Evolutionary conservation across 2,329 filamentous ascomycete genomes (phyloP).

Genomic region (Hypoxylon sp.): DNA sequence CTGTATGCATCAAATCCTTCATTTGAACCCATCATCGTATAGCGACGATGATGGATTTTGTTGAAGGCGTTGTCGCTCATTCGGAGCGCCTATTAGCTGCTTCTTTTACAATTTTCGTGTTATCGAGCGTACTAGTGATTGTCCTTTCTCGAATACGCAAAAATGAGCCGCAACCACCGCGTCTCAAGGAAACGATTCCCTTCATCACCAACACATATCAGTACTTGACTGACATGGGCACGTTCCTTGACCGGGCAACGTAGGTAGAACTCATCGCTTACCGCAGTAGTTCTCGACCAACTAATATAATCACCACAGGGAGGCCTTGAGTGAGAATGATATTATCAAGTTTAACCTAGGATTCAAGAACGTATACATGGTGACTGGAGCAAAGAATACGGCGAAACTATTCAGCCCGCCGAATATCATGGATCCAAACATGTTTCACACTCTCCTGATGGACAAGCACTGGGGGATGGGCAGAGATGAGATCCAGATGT

Average conservation of each 20-base stretch:
- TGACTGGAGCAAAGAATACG: not conserved
- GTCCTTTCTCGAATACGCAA: not conserved
- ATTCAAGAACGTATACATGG: not conserved
- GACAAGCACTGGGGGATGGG: not conserved
- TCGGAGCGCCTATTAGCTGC: not conserved
- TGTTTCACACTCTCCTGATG: not conserved
- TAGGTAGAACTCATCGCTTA: not conserved
- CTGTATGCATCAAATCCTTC: not conserved
- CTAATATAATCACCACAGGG: not conserved
- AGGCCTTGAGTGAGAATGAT: not conserved
- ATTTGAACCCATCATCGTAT: not conserved
- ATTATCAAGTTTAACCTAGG: not conserved
- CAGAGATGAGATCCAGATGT: not conserved
- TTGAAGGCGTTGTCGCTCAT: not conserved
- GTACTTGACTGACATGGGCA: constrained; percentile 8
- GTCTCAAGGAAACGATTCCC: constrained; percentile 11
- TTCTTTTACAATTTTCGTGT: not conserved
- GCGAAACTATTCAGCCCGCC: not conserved
- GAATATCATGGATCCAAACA: constrained; percentile 5
- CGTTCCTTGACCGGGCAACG: constrained; percentile 3
- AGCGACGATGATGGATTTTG: not conserved
- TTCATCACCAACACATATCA: constrained; percentile 12
- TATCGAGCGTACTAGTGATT: not conserved
- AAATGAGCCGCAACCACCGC: not conserved
- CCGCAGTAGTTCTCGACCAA: not conserved